These are phyloP conservation scores for Vitis cinerea DNA, from an alignment of 164 flowering plant species.

Conservation along the genomic window DNA sequence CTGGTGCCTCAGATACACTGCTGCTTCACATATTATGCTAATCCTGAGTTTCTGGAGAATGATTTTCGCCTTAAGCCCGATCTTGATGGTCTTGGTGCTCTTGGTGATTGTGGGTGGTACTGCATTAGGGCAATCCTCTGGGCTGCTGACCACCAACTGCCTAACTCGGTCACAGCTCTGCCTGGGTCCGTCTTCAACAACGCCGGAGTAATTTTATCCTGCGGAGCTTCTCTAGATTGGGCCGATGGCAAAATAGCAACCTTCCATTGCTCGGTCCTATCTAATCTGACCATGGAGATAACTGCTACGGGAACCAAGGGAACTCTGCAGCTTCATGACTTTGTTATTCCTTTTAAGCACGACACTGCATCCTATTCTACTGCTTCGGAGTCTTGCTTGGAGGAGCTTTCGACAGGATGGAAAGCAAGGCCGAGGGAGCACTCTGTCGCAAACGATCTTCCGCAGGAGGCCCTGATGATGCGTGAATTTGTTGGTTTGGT, in stretches of 20 bases:
- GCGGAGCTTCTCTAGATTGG: conserved; percentile 37
- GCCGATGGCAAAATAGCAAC: conserved; percentile 41
- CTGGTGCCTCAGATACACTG: conserved; percentile 29
- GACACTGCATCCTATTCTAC: conserved; percentile 17
- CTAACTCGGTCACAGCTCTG: conserved; percentile 37
- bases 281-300: conserved; percentile 28
- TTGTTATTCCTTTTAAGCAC: conserved; percentile 28
- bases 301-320: conserved; percentile 31
- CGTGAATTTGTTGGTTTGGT: conserved; percentile 36
- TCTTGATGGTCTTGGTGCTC: conserved; percentile 41
- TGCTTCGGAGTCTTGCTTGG: conserved; percentile 15
- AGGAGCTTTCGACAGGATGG: conserved; percentile 30
- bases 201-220: conserved; percentile 34
- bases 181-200: conserved; percentile 24
- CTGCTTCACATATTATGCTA: conserved; percentile 11
- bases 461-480: conserved; percentile 44
- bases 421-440: conserved; percentile 19
- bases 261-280: conserved; percentile 38
- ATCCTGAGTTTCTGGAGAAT: conserved; percentile 29
- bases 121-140: conserved; percentile 45
- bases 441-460: conserved; percentile 24
- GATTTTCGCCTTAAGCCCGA: conserved; percentile 45
- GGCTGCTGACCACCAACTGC: conserved; percentile 39
- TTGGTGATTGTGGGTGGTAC: conserved; percentile 52
- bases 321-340: conserved; percentile 29